These are phyloP conservation scores for Chaetomiaceae sp. DNA, from an alignment of 2,329 filamentous ascomycete species.

Conservation along the genomic window DNA sequence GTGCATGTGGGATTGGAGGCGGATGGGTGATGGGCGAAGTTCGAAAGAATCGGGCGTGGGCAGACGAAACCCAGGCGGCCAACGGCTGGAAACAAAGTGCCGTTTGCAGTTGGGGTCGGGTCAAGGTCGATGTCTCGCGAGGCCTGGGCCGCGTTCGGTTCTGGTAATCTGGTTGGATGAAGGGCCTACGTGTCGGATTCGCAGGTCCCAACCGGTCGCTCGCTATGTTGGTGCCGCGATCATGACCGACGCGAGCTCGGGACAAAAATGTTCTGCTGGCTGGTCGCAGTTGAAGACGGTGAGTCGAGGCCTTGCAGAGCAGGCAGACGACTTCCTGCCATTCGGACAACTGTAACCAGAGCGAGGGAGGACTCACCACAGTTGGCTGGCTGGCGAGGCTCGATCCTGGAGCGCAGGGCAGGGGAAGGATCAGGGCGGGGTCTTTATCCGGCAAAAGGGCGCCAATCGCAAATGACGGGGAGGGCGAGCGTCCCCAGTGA, in stretches of 20 bases:
- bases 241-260: not conserved
- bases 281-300: not conserved
- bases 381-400: slow-evolving; percentile 10
- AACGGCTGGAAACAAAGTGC: not conserved
- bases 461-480: slow-evolving; percentile 11
- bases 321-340: slow-evolving; percentile 11
- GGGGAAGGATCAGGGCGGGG: slow-evolving; percentile 18
- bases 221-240: slow-evolving; percentile 1
- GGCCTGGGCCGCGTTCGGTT: slow-evolving; percentile 1
- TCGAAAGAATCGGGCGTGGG: not conserved
- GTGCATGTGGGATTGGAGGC: slow-evolving; percentile 8
- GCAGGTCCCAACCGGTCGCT: slow-evolving; percentile 3
- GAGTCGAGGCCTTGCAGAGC: slow-evolving; percentile 7
- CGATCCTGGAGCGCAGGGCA: slow-evolving; percentile 10
- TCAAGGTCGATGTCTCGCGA: not conserved
- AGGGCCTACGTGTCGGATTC: slow-evolving; percentile 3
- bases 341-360: slow-evolving; percentile 6
- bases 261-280: too few species aligned
- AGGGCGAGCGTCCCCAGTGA: slow-evolving; percentile 3
- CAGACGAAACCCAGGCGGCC: not conserved
- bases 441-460: slow-evolving; percentile 19
- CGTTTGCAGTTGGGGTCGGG: slow-evolving; percentile 4
- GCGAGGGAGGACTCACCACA: not conserved
- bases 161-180: not conserved
- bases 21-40: not conserved